These are phyloP conservation scores for Mortierella alpina DNA, from an alignment of 192 early-diverging fungal genomes.

Conservation along the genomic window DNA sequence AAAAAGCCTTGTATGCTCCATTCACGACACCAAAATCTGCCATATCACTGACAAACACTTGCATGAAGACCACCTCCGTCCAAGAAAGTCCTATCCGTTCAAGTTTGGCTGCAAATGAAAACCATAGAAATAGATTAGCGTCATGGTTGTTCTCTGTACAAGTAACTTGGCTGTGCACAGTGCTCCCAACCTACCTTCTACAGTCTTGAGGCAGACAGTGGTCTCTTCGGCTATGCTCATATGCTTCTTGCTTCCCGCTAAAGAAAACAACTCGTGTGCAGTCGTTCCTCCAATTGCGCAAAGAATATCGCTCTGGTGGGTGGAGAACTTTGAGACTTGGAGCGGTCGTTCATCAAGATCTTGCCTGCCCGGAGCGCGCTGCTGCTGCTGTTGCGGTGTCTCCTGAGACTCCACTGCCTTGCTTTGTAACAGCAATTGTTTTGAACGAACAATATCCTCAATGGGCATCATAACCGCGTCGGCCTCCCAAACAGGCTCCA, in stretches of 20 bases:
- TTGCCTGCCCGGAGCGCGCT: background rate
- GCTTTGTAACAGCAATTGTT: background rate
- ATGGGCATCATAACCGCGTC: constrained; percentile 27
- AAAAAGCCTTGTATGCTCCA: constrained; percentile 71
- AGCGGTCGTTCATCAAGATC: background rate
- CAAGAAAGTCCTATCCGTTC: constrained; percentile 56
- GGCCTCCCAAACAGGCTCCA: constrained; percentile 37
- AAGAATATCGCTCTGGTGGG: constrained; percentile 16
- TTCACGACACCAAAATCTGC: constrained; percentile 72
- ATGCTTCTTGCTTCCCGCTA: background rate
- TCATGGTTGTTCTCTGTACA: background rate
- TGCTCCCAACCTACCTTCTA: constrained; percentile 47
- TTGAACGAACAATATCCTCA: constrained; percentile 20
- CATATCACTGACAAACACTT: constrained; percentile 77
- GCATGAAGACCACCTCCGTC: constrained; percentile 71
- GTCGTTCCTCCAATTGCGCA: constrained; percentile 59
- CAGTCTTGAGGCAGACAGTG: constrained; percentile 51
- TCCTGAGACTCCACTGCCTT: background rate
- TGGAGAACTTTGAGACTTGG: constrained; percentile 3
- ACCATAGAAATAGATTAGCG: background rate
- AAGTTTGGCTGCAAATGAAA: constrained; percentile 49
- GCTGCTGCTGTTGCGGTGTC: background rate
- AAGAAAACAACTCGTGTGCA: constrained; percentile 38
- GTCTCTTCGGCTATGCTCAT: constrained; percentile 62
- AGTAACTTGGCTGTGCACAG: too few relatives aligned